Evolutionary conservation across 257 asterid genomes (phyloP).

Genomic region (Solanum commersonii): DNA sequence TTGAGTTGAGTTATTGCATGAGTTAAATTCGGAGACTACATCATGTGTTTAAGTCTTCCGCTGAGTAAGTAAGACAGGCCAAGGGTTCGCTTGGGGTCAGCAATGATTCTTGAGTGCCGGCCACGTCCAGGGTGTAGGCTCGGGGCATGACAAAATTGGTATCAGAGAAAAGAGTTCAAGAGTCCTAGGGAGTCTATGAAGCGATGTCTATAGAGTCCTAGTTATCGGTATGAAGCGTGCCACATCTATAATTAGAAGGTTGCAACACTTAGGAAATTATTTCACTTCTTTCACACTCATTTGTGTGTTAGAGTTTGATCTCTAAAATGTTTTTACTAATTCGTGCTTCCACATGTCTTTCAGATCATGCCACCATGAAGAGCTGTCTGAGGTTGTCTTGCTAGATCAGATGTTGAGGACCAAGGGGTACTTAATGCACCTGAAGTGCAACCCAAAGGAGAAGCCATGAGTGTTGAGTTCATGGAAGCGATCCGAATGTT

Average conservation of each 20-base stretch:
- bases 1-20: not conserved
- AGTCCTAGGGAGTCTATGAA: not conserved
- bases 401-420: not conserved
- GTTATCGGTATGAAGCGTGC: not conserved
- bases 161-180: too few relatives aligned
- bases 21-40: too few relatives aligned
- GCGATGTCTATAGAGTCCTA: not conserved
- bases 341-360: too few relatives aligned
- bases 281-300: not conserved
- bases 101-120: too few relatives aligned
- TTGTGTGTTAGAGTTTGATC: not conserved
- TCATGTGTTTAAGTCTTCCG: not conserved
- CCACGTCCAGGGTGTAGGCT: not conserved
- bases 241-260: not conserved
- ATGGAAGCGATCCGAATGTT: too few relatives aligned
- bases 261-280: too few relatives aligned
- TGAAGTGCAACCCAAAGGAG: too few relatives aligned
- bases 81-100: not conserved
- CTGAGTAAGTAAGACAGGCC: not conserved
- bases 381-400: fast-evolving
- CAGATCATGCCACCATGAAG: not conserved
- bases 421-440: too few relatives aligned
- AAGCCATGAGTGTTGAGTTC: too few relatives aligned
- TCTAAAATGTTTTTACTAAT: not conserved
- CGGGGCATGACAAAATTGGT: not conserved